These are phyloP conservation scores for Phalaenopsis hybrid DNA, from an alignment of 116 monocot species.

Conservation along the genomic window DNA sequence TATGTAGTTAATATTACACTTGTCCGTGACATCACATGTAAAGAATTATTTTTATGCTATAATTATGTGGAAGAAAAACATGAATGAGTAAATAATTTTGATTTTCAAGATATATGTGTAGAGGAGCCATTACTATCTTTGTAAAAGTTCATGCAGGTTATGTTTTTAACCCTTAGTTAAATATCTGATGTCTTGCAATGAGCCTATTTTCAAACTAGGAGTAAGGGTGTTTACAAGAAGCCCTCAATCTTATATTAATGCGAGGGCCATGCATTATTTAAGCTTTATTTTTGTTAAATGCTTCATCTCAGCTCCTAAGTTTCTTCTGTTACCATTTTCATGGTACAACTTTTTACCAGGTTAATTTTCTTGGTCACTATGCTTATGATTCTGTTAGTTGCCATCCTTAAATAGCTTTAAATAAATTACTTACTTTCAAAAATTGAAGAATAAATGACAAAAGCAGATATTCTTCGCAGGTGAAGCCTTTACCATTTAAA, in stretches of 20 bases:
- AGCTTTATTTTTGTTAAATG: too few species aligned
- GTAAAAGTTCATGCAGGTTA: neutral
- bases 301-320: neutral
- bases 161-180: too few species aligned
- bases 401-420: neutral
- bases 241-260: too few species aligned
- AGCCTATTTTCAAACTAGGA: too few species aligned
- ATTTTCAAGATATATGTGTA: neutral
- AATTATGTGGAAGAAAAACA: neutral
- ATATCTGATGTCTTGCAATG: too few species aligned
- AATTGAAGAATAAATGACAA: neutral
- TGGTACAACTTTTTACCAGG: neutral
- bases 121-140: neutral
- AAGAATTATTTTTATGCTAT: neutral
- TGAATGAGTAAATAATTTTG: neutral
- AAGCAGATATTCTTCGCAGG: constrained; percentile 29
- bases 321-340: neutral
- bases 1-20: neutral
- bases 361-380: neutral
- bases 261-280: too few species aligned
- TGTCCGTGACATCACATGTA: neutral
- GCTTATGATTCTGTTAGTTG: neutral
- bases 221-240: too few species aligned
- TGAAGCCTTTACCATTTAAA: constrained; percentile 70
- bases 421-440: neutral